Evolutionary conservation across 2,329 filamentous ascomycete species (phyloP), one percentile per base, ranked within the genome.

Genomic region (Fusarium anguioides): DNA sequence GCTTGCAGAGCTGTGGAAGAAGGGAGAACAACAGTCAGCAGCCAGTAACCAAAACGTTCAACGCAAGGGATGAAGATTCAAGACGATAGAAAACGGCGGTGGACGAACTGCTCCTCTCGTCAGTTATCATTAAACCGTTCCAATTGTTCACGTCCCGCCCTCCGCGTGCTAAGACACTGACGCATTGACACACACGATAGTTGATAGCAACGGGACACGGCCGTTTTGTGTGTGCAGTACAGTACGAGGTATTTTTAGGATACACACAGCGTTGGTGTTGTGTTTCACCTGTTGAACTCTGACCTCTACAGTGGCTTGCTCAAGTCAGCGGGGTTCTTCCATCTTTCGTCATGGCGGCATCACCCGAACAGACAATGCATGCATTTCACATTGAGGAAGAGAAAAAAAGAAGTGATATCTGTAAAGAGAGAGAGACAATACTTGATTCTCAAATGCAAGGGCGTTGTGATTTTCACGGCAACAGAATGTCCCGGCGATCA

Each of bases 371-470:
- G 14, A 29, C 14, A 27, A 27, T 4, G 27, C 27, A 5, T 11
- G n/a, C n/a, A n/a, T n/a, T n/a, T n/a, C n/a, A n/a, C 14, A 29
- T 29, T 9, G 27, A 8, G 14, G 27, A 29, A 4, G 11, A 29
- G 27, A 29, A 29, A 29, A 26, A n/a, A n/a, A n/a, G n/a, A n/a
- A n/a, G n/a, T n/a, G n/a, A n/a, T n/a, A n/a, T n/a, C n/a, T n/a
- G n/a, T n/a, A n/a, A n/a, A n/a, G n/a, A n/a, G n/a, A n/a, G n/a
- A n/a, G n/a, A n/a, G n/a, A n/a, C n/a, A n/a, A n/a, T n/a, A n/a
- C n/a, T n/a, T n/a, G n/a, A n/a, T n/a, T n/a, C 14, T 23, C 35
- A 7, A 15, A 66, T 50, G 64, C 59, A 68, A 67, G 59, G 64
- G 59, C 64, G 36, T 42, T 45, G 17, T 18, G 29, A 27, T 55